phyloP scores from a whole-genome alignment of 495 filamentous ascomycete genomes.

The Ramalina intermedia region DNA sequence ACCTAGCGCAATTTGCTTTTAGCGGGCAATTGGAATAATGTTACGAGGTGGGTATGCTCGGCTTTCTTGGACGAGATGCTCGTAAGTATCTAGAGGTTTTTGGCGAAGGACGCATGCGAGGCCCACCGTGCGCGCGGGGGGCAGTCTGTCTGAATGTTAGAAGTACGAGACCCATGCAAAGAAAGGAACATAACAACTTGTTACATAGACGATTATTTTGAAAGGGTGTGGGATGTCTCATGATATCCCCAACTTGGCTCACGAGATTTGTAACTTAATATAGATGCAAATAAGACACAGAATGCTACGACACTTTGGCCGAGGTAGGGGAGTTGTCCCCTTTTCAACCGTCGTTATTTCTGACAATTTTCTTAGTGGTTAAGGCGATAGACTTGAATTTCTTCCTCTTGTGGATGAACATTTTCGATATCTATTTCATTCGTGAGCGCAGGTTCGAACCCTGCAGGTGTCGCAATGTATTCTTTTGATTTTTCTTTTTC shows the following conservation, averaged over 20 bases:
- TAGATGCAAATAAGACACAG: too few relatives aligned
- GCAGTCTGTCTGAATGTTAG: too few relatives aligned
- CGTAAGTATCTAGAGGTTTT: too few relatives aligned
- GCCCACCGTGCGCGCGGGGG: too few relatives aligned
- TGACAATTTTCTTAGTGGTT: conserved; percentile 7
- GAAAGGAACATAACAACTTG: too few relatives aligned
- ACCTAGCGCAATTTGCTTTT: conserved; percentile 13
- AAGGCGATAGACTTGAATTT: conserved; percentile 22
- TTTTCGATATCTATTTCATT: conserved; percentile 18
- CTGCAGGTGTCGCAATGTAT: conserved; percentile 14
- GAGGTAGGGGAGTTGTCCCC: neutral
- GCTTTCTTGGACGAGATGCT: too few relatives aligned
- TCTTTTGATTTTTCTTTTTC: neutral
- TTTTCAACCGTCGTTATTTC: neutral
- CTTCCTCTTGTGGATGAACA: neutral
- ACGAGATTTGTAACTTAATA: too few relatives aligned
- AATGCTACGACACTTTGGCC: conserved; percentile 12
- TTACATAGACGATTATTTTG: too few relatives aligned
- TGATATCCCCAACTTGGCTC: too few relatives aligned
- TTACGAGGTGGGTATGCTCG: neutral
- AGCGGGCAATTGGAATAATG: neutral
- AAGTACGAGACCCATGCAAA: too few relatives aligned
- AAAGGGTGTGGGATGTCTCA: too few relatives aligned
- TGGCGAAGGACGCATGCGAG: too few relatives aligned
- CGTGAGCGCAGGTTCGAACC: conserved; percentile 21